Conservation (phyloP, 257 asterid genomes). For the Petunia secreta region DNA sequence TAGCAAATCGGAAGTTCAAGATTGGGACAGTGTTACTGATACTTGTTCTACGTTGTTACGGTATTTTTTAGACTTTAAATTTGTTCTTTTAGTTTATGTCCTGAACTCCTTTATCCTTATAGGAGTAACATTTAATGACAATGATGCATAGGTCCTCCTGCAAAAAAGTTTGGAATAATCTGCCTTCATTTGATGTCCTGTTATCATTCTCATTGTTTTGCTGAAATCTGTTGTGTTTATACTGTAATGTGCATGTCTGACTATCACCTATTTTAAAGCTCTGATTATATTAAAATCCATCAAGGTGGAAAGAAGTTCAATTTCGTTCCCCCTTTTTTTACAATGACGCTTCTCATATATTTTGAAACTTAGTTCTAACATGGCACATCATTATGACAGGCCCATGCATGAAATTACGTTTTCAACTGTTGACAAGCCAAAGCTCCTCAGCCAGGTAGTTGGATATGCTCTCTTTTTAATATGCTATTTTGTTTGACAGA, state of each 20-base stretch:
- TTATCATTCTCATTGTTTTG: neutral
- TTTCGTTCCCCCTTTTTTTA: neutral
- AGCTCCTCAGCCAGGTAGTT: slow-evolving; percentile 93
- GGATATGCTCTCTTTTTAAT: slow-evolving; percentile 25
- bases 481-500: neutral
- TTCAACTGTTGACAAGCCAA: slow-evolving; percentile 92
- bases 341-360: neutral
- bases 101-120: neutral
- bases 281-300: neutral
- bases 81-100: slow-evolving; percentile 10
- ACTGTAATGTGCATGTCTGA: neutral
- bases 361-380: slow-evolving; percentile 15
- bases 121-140: neutral
- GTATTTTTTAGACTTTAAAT: slow-evolving; percentile 47
- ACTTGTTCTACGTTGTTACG: slow-evolving; percentile 54
- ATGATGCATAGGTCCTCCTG: neutral
- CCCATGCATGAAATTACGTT: slow-evolving; percentile 98
- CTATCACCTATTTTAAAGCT: neutral
- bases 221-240: neutral
- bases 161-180: neutral
- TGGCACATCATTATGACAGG: slow-evolving; percentile 51
- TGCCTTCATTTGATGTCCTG: neutral
- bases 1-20: slow-evolving; percentile 65
- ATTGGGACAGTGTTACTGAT: slow-evolving; percentile 50
- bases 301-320: slow-evolving; percentile 8